phyloP scores from a whole-genome alignment of 768 basidiomycete species.

The Panaeolus papilionaceus region DNA sequence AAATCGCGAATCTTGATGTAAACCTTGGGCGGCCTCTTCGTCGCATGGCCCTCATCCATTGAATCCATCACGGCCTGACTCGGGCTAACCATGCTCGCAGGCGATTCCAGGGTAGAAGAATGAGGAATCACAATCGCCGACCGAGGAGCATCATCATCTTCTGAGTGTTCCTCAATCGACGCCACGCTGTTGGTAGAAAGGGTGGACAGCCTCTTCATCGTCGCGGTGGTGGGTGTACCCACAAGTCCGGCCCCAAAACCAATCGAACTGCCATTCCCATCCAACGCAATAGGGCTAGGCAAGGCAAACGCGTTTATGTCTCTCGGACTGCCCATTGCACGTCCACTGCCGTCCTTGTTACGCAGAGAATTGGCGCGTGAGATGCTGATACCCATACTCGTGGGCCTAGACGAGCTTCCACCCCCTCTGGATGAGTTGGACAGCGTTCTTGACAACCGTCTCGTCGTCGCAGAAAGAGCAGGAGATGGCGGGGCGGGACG shows the following conservation, averaged over 20 bases:
- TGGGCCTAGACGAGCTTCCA: slow-evolving; percentile 3
- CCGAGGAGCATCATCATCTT: background rate
- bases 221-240: background rate
- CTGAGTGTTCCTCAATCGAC: background rate
- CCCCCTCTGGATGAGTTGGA: slow-evolving; percentile 18
- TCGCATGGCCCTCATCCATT: background rate
- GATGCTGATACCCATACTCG: slow-evolving; percentile 16
- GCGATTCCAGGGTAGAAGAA: background rate
- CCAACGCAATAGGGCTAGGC: background rate
- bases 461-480: slow-evolving; percentile 52
- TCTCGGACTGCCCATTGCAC: background rate
- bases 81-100: background rate
- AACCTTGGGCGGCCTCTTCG: slow-evolving; percentile 11
- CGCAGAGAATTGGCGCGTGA: slow-evolving; percentile 33
- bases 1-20: slow-evolving; percentile 53
- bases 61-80: background rate
- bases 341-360: slow-evolving; percentile 3
- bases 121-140: background rate
- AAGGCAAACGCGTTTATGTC: background rate
- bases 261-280: background rate
- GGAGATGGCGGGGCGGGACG: slow-evolving; percentile 71
- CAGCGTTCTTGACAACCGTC: slow-evolving; percentile 39
- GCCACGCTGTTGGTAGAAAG: background rate
- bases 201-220: slow-evolving; percentile 1
- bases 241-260: background rate